phyloP scores from a whole-genome alignment of 129 eudicot genomes.

The Tagetes patula region DNA sequence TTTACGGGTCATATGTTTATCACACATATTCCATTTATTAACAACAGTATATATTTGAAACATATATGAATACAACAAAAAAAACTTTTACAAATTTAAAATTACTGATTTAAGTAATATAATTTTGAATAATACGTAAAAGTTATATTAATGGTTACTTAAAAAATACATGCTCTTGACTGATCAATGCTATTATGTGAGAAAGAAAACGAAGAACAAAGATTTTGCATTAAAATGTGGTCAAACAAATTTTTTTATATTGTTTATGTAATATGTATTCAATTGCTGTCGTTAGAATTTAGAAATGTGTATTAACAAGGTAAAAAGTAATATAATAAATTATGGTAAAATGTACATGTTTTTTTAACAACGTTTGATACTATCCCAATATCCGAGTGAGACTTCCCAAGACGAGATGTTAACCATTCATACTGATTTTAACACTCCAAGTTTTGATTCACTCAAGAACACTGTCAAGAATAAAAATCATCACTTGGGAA shows the following conservation, averaged over 20 bases:
- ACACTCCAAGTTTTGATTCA: too few relatives aligned
- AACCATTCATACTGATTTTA: too few relatives aligned
- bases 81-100: not conserved
- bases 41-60: not conserved
- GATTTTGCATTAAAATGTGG: not conserved
- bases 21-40: not conserved
- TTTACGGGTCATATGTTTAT: not conserved
- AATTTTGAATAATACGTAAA: too few relatives aligned
- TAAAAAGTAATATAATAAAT: not conserved
- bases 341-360: not conserved
- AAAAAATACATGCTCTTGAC: too few relatives aligned
- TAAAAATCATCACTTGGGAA: too few relatives aligned
- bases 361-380: too few relatives aligned
- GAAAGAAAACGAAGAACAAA: not conserved
- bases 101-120: not conserved
- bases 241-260: too few relatives aligned
- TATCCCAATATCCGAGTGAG: too few relatives aligned
- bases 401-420: too few relatives aligned
- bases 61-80: not conserved
- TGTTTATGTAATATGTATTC: not conserved
- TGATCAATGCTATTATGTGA: not conserved
- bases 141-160: too few relatives aligned
- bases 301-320: not conserved
- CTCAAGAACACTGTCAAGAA: too few relatives aligned
- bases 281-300: not conserved